Evolutionary conservation across 805 yeast genomes (phyloP), one percentile per base, ranked within the genome.

Genomic region (Yamadazyma takamatsuzukensis): DNA sequence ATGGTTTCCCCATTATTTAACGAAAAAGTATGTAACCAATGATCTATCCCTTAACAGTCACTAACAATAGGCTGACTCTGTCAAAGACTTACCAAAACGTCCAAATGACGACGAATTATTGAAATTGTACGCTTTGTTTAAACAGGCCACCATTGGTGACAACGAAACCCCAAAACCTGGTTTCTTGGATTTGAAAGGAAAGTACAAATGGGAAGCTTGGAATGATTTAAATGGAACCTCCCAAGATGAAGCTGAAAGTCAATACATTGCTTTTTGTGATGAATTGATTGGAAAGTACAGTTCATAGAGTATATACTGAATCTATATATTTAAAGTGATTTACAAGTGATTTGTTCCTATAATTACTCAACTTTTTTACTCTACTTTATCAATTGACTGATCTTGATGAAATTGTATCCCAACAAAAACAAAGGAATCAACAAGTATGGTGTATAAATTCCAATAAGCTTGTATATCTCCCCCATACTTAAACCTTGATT

Each of bases 121-220:
- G 54, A 66, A 80, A 60, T 72, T 93, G 51, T 93, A 93, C 69
- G 97, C 90, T 30, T 73, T 93, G 51, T 93, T 74, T 82, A 93
- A 93, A 68, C 98, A 93, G 70, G 95, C 97, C 49, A 90, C 97
- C 21, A 83, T 81, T 36, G 98, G 98, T 46, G 98, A 93, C 74
- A 87, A 87, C 75, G 62, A 60, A 45, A 83, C 95, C 41, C 69
- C 73, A 35, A 85, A 86, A 69, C 98, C 98, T 34, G 93, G 96
- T 43, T 65, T 84, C 39, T 86, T 93, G 61, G 95, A 88, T 67
- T 74, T 93, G 68, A 87, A 83, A 70, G 97, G 90, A 48, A 88
- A 94, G 67, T 84, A 85, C 76, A 93, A 93, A 74, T 93, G 97
- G 97, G 90, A 89, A 57, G 76, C 97, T 6, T 93, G 97, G 97